These are phyloP conservation scores for Kandelia obovata DNA, from an alignment of 345 rosid genomes.

Conservation along the genomic window DNA sequence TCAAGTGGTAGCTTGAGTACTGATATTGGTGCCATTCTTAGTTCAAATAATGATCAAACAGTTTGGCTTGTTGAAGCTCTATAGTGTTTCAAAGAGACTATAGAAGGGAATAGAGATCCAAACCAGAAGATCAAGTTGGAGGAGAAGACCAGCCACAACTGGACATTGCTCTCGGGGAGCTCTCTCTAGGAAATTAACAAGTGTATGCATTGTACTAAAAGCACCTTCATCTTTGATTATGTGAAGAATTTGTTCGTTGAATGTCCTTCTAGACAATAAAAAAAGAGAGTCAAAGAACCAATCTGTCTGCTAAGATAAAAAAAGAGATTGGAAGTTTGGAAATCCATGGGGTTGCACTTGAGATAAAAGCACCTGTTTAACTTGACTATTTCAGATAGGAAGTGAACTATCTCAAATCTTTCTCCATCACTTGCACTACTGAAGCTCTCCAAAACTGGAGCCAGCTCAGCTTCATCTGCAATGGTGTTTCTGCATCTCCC, in stretches of 20 bases:
- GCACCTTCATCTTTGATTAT: conserved; percentile 55
- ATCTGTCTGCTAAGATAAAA: not conserved
- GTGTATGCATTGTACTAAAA: conserved; percentile 60
- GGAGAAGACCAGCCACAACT: conserved; percentile 52
- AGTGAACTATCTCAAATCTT: conserved; percentile 43
- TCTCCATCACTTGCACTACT: conserved; percentile 35
- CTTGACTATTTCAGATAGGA: conserved; percentile 55
- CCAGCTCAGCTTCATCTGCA: conserved; percentile 51
- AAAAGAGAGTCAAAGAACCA: not conserved
- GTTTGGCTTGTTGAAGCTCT: not conserved
- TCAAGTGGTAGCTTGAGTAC: not conserved
- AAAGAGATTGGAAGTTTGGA: not conserved
- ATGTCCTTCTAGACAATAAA: conserved; percentile 40
- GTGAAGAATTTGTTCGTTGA: conserved; percentile 54
- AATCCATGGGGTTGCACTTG: not conserved
- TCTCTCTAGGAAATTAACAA: conserved; percentile 50
- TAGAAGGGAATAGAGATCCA: conserved; percentile 21
- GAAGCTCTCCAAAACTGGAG: conserved; percentile 54
- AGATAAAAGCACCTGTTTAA: conserved; percentile 46
- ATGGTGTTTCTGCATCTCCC: conserved; percentile 57
- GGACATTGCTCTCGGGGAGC: conserved; percentile 50
- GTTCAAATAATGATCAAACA: too few relatives aligned
- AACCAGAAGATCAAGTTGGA: conserved; percentile 75
- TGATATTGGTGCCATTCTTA: not conserved
- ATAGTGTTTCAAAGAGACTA: not conserved